A percentile compares a stretch with the other conserved stretches of the same genome.
These are phyloP conservation scores for Clonostachys chloroleuca DNA, from an alignment of 2,329 filamentous ascomycete species.

Conservation along the genomic window DNA sequence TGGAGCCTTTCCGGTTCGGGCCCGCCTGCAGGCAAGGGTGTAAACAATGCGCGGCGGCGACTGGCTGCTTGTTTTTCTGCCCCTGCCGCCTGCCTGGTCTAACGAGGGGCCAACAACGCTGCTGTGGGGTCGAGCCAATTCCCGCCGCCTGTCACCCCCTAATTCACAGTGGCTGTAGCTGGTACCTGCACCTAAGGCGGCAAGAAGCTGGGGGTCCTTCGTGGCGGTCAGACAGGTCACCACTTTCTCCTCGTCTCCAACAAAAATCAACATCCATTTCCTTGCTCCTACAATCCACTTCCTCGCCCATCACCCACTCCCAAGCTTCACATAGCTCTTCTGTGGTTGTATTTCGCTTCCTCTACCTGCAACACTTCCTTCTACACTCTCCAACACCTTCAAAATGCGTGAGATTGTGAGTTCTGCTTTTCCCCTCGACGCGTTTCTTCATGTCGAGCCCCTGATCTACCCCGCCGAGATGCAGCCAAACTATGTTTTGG, in stretches of 20 bases:
- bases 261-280: constrained; percentile 28
- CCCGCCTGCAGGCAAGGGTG: constrained; percentile 18
- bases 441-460: constrained; percentile 25
- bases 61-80: too few relatives aligned
- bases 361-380: constrained; percentile 14
- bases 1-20: constrained; percentile 4
- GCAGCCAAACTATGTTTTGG: constrained; percentile 1
- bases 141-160: too few relatives aligned
- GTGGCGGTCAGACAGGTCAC: constrained; percentile 25
- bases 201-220: background rate
- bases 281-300: constrained; percentile 11
- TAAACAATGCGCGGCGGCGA: constrained; percentile 17
- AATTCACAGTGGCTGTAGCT: too few relatives aligned
- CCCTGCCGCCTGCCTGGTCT: too few relatives aligned
- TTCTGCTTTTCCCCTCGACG: constrained; percentile 26
- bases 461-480: constrained; percentile 28
- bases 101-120: too few relatives aligned
- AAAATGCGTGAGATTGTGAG: constrained; percentile 69
- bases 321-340: constrained; percentile 14
- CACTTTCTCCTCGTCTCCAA: constrained; percentile 13
- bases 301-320: constrained; percentile 20
- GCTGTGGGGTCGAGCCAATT: too few relatives aligned
- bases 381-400: constrained; percentile 13
- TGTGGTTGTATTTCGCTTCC: constrained; percentile 3
- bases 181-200: too few relatives aligned